Base-by-base conservation (phyloP, 1,284 basidiomycete species). In the Ganoderma sinense region DNA sequence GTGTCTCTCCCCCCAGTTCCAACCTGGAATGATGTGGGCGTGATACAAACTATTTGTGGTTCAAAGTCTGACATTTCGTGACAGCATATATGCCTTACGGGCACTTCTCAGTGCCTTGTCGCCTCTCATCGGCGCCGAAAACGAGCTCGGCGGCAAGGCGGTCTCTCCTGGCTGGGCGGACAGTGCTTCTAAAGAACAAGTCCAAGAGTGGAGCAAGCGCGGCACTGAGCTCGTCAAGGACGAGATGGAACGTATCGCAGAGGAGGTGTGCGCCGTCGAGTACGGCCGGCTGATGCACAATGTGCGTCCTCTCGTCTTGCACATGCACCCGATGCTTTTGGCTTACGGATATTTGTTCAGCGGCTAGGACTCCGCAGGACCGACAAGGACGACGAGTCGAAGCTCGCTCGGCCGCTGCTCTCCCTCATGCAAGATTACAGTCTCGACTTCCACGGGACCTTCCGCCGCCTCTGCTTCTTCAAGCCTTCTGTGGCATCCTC, bases 381-480 rank as follows among this genome's bases (percentile, higher is more conserved):
- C 36, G 84, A 89, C 31, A 70, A 82, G 1, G 84, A 82, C 18
- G 94, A 97, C 79, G 90, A 93, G 66, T 77, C 83, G 0, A 79
- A 82, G 58, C 78, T 96, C 36, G 83, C 89, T 71, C 85, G 85
- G 11, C 89, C 91, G 0, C 85, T 96, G 60, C 84, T 97, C 23
- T 83, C 87, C 55, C 80, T 97, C 39, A 88, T 98, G 83, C 85
- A 90, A 68, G 79, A 80, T 10, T 88, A 96, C 75, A 83, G 84
- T 62, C 85, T 97, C 23, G 97, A 98, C 81, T 97, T 96, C 82
- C 91, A 96, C 78, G 85, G 87, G 6, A 92, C 94, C 1, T 94
- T 97, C 85, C 89, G 96, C 43, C 83, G 80, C 6, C 83, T 97
- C 1, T 85, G 85, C 5, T 82, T 81, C 55, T 96, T 97, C 86